Evolutionary conservation across 805 yeast genomes (phyloP).

Genomic region (Wickerhamomyces tratensis): DNA sequence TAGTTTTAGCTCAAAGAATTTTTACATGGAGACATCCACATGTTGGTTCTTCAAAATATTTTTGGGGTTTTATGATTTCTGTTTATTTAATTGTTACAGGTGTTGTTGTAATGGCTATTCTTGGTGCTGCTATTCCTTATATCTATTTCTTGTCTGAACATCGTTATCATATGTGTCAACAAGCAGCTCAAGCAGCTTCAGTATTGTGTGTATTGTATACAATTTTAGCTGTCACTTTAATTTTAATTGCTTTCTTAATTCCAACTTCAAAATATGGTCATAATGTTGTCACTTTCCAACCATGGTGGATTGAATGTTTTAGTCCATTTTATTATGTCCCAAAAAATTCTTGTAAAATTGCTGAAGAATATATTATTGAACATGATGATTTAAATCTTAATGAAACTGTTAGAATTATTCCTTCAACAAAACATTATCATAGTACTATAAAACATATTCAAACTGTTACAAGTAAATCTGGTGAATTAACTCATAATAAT

Average conservation of each 20-base stretch:
- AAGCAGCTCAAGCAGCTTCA: constrained; percentile 43
- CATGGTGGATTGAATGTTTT: constrained; percentile 72
- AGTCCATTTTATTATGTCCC: constrained; percentile 48
- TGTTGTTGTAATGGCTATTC: constrained; percentile 58
- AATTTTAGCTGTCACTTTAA: constrained; percentile 37
- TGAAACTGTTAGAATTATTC: constrained; percentile 45
- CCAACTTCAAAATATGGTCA: constrained; percentile 44
- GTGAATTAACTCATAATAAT: constrained; percentile 35
- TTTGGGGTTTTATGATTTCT: constrained; percentile 40
- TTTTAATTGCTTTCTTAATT: constrained; percentile 40
- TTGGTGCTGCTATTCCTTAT: constrained; percentile 54
- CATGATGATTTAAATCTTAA: constrained; percentile 40
- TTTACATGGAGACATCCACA: constrained; percentile 75
- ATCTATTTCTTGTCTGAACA: constrained; percentile 38
- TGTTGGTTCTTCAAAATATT: constrained; percentile 42
- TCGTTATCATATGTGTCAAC: constrained; percentile 39
- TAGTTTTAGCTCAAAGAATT: constrained; percentile 61
- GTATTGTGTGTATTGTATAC: constrained; percentile 41
- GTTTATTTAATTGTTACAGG: constrained; percentile 46
- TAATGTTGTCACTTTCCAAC: constrained; percentile 49
- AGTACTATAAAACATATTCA: constrained; percentile 19
- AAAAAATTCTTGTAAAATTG: constrained; percentile 38
- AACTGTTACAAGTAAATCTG: constrained; percentile 20
- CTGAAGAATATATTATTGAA: constrained; percentile 35
- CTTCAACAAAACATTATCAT: constrained; percentile 38